Evolutionary conservation across 2,329 filamentous ascomycete species (phyloP), one percentile per base, ranked within the genome.

Genomic region (Penicillium sp.): DNA sequence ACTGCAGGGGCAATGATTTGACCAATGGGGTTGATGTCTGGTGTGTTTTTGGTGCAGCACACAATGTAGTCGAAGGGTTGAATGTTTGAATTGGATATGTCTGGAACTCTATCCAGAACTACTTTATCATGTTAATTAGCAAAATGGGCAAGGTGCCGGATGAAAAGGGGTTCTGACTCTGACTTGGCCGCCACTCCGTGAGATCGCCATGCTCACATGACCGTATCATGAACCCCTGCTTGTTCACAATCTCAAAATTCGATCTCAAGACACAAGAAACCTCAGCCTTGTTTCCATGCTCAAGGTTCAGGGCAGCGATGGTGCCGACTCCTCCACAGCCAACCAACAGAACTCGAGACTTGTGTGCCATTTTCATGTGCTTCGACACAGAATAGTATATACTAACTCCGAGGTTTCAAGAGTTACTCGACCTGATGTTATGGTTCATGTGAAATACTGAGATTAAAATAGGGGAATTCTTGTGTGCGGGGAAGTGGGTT

Each of bases 41-140:
- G 79, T 45, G 84, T 73, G 58, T 84, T 86, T 67, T 87, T 88
- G 19, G 84, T 87, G n/a, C 79, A 78, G 47, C 83, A 76, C 8
- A 87, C 70, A 43, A 87, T 77, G 62, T 81, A 87, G 71, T 87
- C 83, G 62, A 81, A 87, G 31, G 44, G 53, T 6, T 21, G 22
- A 11, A 29, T 22, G 3, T 42, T 4, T 19, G 33, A 8, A 13
- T 42, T 19, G 5, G 33, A 10, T 42, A 19, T 24, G 19, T 39
- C 27, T 16, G 48, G 48, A 26, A 50, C 48, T 1, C 24, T 16
- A 42, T 50, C 27, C 33, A 50, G 21, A 14, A 50, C 48, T 42
- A 22, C 3, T 22, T 22, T 6, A 6, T 13, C 7, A 39, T 50
- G n/a, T 11, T 21, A 3, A 29, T 16, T 10, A 24, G 22, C 16